phyloP scores from a whole-genome alignment of 306 rosid species.

The Amphicarpaea edgeworthii region DNA sequence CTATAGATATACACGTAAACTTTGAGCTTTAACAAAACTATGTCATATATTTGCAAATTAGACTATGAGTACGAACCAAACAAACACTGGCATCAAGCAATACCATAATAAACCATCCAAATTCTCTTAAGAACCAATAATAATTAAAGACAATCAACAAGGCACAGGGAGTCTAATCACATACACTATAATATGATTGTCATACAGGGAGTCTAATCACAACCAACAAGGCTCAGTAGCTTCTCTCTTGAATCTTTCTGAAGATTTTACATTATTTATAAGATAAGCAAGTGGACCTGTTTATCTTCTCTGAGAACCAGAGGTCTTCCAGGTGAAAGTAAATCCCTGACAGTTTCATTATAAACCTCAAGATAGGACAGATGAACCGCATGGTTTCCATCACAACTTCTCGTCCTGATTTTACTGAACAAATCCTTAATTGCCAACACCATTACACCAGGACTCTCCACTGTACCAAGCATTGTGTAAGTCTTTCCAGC shows the following conservation, averaged over 20 bases:
- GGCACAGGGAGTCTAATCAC: too few relatives aligned
- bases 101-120: background rate
- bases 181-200: background rate
- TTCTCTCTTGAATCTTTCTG: constrained; percentile 2
- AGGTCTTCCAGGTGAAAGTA: constrained; percentile 95
- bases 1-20: background rate
- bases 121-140: constrained; percentile 10
- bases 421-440: constrained; percentile 86
- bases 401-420: constrained; percentile 85
- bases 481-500: constrained; percentile 97
- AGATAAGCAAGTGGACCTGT: constrained; percentile 58
- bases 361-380: constrained; percentile 95
- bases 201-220: background rate
- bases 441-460: constrained; percentile 97
- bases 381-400: constrained; percentile 86
- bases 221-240: constrained; percentile 13
- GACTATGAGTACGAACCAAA: background rate
- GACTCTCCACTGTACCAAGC: constrained; percentile 87
- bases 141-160: too few relatives aligned
- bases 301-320: constrained; percentile 93
- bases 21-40: background rate
- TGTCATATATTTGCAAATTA: background rate
- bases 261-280: background rate
- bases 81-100: constrained; percentile 1
- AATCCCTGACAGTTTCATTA: constrained; percentile 89